Base-by-base conservation (phyloP, 2,329 filamentous ascomycete genomes). In the Chaetomiaceae sp. region DNA sequence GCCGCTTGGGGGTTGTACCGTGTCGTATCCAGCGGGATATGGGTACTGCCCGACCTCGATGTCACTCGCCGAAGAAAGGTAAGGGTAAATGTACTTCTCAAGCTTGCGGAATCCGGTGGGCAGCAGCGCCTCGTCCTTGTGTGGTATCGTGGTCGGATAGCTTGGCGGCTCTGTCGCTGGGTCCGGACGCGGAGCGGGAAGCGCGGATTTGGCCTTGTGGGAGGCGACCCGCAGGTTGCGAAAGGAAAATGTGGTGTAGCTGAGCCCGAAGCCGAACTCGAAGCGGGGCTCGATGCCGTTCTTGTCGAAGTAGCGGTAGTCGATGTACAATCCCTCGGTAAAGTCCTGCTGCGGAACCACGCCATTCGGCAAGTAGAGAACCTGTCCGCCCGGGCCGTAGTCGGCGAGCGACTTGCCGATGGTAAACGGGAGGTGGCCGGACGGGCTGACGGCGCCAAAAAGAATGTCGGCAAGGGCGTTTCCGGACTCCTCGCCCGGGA, bases 281-380 rank as follows among this genome's bases (percentile, higher is more conserved):
- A 83, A 96, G 1, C 86, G 83, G 1, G 90, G 90, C 5, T 73
- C 72, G 49, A 93, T 83, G 47, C 74, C 71, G 45, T 83, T 66
- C 61, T 84, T 86, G 70, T 95, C 89, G 56, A 96, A 90, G 64
- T 90, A 79, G 11, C 89, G 83, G 67, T 96, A 95, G 69, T 96
- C 91, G 55, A 94, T 82, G 60, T 90, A 90, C 0, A 95, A 68
- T 0, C 88, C 88, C 60, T 95, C 88, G 1, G 74, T 75, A 62
- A 93, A 95, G 53, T 88, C 82, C 56, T 94, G 87, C 60, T 95
- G 88, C 0, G 88, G 87, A 1, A 83, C 71, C 3, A 86, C 68
- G 14, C 74, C 78, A 55, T 87, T 85, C 0, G 84, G 78, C 39
- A 79, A 69, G 59, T 84, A 87, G 53, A 89, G 70, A 32, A 93